Percentiles rank a stretch among this genome's conserved stretches.
Evolutionary conservation across 352 stramenopile species (phyloP).

Genomic region (Pythium aquatile): DNA sequence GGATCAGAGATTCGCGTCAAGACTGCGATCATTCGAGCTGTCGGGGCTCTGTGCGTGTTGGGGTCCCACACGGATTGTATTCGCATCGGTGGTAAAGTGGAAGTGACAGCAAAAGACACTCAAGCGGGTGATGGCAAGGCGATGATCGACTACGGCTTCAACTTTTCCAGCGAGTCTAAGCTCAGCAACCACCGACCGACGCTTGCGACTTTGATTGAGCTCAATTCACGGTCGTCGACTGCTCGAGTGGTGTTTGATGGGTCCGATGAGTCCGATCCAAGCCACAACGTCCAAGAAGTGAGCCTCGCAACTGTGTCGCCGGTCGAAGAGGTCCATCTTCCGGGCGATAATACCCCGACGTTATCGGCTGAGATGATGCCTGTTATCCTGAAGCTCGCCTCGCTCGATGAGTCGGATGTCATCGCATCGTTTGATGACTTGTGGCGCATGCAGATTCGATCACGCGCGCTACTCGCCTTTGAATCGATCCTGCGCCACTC

Average conservation of each 20-base stretch:
- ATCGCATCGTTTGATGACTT: slow-evolving; percentile 72
- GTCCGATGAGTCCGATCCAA: slow-evolving; percentile 66
- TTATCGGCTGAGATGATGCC: slow-evolving; percentile 79
- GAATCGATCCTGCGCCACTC: slow-evolving; percentile 73
- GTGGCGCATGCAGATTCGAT: slow-evolving; percentile 85
- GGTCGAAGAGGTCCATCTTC: slow-evolving; percentile 75
- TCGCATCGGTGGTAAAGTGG: slow-evolving; percentile 74
- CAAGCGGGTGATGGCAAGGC: slow-evolving; percentile 25
- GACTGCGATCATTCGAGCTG: slow-evolving; percentile 73
- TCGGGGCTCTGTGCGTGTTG: slow-evolving; percentile 79
- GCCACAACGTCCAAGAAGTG: slow-evolving; percentile 85
- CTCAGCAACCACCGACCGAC: slow-evolving; percentile 33
- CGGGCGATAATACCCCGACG: slow-evolving; percentile 37
- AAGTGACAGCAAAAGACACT: slow-evolving; percentile 51
- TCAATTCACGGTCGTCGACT: slow-evolving; percentile 56
- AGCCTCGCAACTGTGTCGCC: slow-evolving; percentile 61
- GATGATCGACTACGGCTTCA: slow-evolving; percentile 52
- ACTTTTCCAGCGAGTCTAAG: slow-evolving; percentile 31
- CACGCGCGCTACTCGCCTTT: slow-evolving; percentile 71
- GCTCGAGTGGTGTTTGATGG: slow-evolving; percentile 80
- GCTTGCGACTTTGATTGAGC: slow-evolving; percentile 73
- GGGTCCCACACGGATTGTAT: slow-evolving; percentile 84
- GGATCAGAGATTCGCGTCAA: slow-evolving; percentile 66
- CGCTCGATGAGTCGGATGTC: slow-evolving; percentile 64
- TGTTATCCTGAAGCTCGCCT: slow-evolving; percentile 78